Conservation (phyloP, 169 alveolate species). For the Plasmodium gallinaceum region DNA sequence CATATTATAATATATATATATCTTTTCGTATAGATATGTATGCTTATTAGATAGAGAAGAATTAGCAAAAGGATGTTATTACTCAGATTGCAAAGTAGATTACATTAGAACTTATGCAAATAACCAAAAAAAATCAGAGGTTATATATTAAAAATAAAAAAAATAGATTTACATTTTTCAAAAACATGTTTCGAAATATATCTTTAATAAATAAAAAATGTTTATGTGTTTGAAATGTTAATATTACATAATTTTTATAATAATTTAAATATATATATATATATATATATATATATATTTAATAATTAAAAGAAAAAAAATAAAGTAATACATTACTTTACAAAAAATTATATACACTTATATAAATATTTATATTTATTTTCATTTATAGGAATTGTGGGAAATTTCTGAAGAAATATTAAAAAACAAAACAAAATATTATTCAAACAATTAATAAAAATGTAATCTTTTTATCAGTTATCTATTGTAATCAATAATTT, state of each 20-base stretch:
- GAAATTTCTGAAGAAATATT: slow-evolving; percentile 41
- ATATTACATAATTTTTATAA: neutral
- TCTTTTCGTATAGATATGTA: slow-evolving; percentile 31
- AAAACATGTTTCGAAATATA: neutral
- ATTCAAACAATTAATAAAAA: slow-evolving; percentile 2
- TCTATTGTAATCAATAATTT: neutral
- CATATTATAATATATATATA: neutral
- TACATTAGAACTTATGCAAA: slow-evolving; percentile 39
- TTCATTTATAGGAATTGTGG: slow-evolving; percentile 50
- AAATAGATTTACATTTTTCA: neutral
- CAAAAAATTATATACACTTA: neutral
- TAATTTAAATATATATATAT: neutral
- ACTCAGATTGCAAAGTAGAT: slow-evolving; percentile 65
- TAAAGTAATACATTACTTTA: neutral
- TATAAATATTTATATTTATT: slow-evolving; percentile 1
- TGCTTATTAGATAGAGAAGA: slow-evolving; percentile 41
- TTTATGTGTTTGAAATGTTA: slow-evolving; percentile 1
- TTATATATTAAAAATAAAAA: slow-evolving; percentile 7
- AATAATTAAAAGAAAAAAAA: neutral
- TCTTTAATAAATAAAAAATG: neutral
- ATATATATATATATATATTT: neutral
- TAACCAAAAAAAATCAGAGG: slow-evolving; percentile 44
- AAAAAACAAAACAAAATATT: neutral
- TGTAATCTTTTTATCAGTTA: neutral
- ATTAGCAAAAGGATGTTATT: slow-evolving; percentile 60